Evolutionary conservation across 2,329 filamentous ascomycete genomes (phyloP), one percentile per base, ranked within the genome.

Genomic region (Claviceps sp.): DNA sequence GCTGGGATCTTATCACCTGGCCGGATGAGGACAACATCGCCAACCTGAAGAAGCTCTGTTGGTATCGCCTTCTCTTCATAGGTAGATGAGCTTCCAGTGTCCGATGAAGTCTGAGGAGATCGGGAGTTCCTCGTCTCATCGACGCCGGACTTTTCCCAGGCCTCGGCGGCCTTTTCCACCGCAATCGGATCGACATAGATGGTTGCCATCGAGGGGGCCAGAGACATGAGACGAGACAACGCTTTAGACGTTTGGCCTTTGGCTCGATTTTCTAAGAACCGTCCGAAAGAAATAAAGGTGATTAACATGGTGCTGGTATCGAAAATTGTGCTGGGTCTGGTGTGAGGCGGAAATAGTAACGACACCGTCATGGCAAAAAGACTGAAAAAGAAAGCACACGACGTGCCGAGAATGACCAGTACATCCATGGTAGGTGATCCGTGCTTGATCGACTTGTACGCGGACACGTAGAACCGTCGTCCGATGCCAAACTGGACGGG

Each of bases 251-350:
- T 98, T 69, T 97, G 88, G 0, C 93, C 93, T 71, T 97, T 98
- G 50, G 93, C 93, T 18, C 84, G 76, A 64, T 97, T 98, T 69
- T 98, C 93, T 18, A 98, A 71, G 71, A 86, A 98, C 38, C 93
- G 84, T 4, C 93, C 89, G 2, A 98, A 71, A 1, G 86, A 89
- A 66, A 96, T 89, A 65, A 98, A 97, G 0, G 89, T 95, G 66
- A 98, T 90, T 49, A 98, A 76, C 93, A 97, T 98, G 22, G 89
- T 95, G 68, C 90, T 96, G 1, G 93, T 98, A 63, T 98, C 93
- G 61, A 98, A 98, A 16, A 96, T 86, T 2, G 89, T 96, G 56
- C 81, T 84, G 1, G 93, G 93, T 47, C 87, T 80, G 2, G 76
- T 79, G 64, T 97, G 89, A 6, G 89, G 87, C 22, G 80, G 72